Base-by-base conservation (phyloP, 208 protist species). In the Acanthamoeba rhysodes region DNA sequence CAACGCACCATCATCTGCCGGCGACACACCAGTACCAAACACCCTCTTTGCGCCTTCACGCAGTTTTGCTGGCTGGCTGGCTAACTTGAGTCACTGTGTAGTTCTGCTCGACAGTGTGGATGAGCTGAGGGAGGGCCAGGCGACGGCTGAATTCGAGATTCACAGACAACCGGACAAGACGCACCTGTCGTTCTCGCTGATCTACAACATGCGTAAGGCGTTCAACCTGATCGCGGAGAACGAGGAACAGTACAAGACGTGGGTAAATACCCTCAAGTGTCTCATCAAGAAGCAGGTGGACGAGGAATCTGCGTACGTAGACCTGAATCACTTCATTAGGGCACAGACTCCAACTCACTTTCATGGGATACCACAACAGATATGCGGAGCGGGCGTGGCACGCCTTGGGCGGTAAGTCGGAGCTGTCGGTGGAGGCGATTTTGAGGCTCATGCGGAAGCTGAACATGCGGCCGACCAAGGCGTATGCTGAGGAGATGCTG, bases 181-280 rank as follows among this genome's bases (percentile, higher is more conserved):
- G 16, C 55, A 62, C 32, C 53, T 90, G 48, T 90, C 84, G 55
- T 90, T 90, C 84, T 90, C 84, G 27, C 41, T 90, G 8, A 62
- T 90, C 55, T 90, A 70, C 84, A 90, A 90, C 57, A 37, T 90
- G 55, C 55, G 57, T 48, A 90, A 90, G 53, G 48, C 84, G 3
- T 68, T 90, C 84, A 90, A 90, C 53, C 20, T 90, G 53, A 90
- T 90, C 57, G 84, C 84, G 32, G 84, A 90, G 55, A 90, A 45
- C 57, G 55, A 62, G 14, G 84, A 90, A 53, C 84, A 90, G 84
- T 90, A 90, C 55, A 27, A 34, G 7, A 12, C 32, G 10, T 90
- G 84, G 84, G 84, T 90, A 14, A 18, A 34, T 29, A 68, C 84
- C 16, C 34, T 90, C 9, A 29, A 45, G 14, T 34, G 57, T 14